Conservation (phyloP, 1,284 basidiomycete species). For the Phenoliferia sp. region DNA sequence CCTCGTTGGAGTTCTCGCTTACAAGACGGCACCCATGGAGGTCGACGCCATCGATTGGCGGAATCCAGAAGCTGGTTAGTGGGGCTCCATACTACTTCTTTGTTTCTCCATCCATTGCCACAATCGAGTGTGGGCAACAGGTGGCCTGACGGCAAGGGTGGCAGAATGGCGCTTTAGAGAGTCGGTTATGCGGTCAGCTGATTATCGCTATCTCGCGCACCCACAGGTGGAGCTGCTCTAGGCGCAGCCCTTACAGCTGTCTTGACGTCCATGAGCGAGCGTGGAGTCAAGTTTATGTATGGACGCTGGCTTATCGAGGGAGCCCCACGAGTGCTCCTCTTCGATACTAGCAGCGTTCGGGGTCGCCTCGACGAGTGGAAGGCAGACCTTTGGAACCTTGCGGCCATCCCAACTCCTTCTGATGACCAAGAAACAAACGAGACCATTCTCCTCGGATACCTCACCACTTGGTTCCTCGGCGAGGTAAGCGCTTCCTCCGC, state of each 20-base stretch:
- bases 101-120: not conserved
- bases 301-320: constrained; percentile 98
- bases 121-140: not conserved
- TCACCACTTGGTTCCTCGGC: constrained; percentile 98
- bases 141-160: not conserved
- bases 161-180: not conserved
- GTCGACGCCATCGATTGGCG: constrained; percentile 85
- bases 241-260: constrained; percentile 55
- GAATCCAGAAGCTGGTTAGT: constrained; percentile 11
- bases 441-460: constrained; percentile 97
- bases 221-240: constrained; percentile 12
- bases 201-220: not conserved
- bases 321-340: constrained; percentile 85
- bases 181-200: not conserved
- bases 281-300: constrained; percentile 90
- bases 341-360: constrained; percentile 84
- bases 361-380: constrained; percentile 95
- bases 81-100: not conserved
- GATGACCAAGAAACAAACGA: constrained; percentile 98
- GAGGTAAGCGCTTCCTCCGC: constrained; percentile 57
- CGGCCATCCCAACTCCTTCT: constrained; percentile 91
- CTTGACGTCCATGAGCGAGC: constrained; percentile 70
- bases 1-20: constrained; percentile 88
- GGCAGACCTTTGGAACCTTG: constrained; percentile 92
- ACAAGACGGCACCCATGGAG: constrained; percentile 98